Evolutionary conservation across 352 stramenopile genomes (phyloP), one percentile per base, ranked within the genome.

Genomic region (Globisporangium nodosum): DNA sequence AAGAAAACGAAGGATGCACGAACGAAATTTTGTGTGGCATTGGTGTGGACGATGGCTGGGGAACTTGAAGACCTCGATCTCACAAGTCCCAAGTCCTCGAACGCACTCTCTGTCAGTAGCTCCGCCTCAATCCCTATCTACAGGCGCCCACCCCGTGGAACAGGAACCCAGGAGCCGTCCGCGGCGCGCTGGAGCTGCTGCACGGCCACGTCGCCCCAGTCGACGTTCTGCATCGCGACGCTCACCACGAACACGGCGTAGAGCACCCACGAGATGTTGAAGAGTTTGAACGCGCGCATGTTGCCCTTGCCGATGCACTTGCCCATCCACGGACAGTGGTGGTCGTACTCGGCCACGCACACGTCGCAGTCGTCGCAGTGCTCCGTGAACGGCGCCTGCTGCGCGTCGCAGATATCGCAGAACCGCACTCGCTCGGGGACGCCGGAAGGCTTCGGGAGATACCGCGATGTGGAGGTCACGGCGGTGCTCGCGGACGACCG

Each of bases 321-420:
- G 50, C 92, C 89, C 85, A 97, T 97, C 88, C 90, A 98, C 37
- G 92, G 90, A 71, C 91, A 97, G 63, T 98, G 90, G 73, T 98
- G 94, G 48, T 93, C 79, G 50, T 87, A 85, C 6, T 79, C 81
- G 65, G 83, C 87, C 31, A 98, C 81, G 62, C 94, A 98, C 43
- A 97, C 87, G 60, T 94, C 89, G 54, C 92, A 98, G 56, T 98
- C 90, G 12, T 96, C 80, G 76, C 94, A 98, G 70, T 98, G 94
- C 16, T 90, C 81, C 5, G 88, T 88, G 50, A 71, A 71, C 13
- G 63, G 64, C 18, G 74, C 67, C 61, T 90, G 83, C 35, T 75
- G 51, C 47, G 89, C 74, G 47, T 72, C 65, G 52, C 83, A 90
- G 49, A 92, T 78, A 56, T 92, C 83, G 59, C 81, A 90, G 63